Evolutionary conservation across 257 asterid species (phyloP), one percentile per base, ranked within the genome.

Genomic region (Rubia yunnanensis): DNA sequence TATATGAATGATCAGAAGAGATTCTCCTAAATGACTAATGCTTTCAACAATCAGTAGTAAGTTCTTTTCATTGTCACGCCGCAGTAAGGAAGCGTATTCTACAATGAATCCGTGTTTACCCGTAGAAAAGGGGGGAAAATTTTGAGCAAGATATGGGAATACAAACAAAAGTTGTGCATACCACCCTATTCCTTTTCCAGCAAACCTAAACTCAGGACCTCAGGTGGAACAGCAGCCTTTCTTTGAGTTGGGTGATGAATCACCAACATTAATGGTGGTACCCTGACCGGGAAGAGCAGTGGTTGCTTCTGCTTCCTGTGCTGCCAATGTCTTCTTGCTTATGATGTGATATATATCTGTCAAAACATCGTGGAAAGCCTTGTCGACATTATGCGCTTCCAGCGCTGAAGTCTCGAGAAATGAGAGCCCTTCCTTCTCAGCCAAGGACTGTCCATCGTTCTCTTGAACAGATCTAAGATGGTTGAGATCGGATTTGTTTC

Each of bases 301-400:
- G 52, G 85, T 62, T 10, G 81, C 76, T 11, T 82, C 85, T 67
- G 96, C 88, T 72, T 85, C 96, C 71, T 88, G 87, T 15, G 91
- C 95, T 63, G 91, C 94, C 82, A 88, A 74, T n/a, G 96, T 94
- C 77, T 88, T 85, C 83, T 85, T 88, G 91, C 88, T 85, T 65
- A 85, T 70, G 63, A 85, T 84, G 50, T 83, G 91, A 64, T 85
- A 82, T 67, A 86, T 88, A 48, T 84, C 94, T 1, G 84, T 70
- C 81, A 85, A 79, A 60, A 88, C 74, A 69, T 88, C 82, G 70
- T 83, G 90, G 73, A 88, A 88, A 28, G 90, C 92, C 82, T 80
- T 88, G 60, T 85, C 96, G 13, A 88, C 59, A 30, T 88, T 88
- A 61, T 28, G 63, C 53, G 96, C 88, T 74, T 88, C 96, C 28